Conservation (phyloP, 805 yeast species). For the Komagataella phaffii region DNA sequence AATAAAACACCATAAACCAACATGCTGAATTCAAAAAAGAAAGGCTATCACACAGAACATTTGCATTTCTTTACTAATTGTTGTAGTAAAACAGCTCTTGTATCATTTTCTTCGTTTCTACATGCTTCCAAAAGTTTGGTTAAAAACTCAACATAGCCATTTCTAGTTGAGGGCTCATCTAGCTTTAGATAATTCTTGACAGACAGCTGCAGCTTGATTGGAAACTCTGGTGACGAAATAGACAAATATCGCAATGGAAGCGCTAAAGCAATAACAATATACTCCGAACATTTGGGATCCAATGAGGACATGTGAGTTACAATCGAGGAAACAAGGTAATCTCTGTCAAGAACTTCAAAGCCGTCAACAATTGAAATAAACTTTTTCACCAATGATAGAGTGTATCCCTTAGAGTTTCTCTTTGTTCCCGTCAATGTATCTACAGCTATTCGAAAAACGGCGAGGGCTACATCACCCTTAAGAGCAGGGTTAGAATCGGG, state of each 20-base stretch:
- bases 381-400: constrained; percentile 22
- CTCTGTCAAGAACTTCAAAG: constrained; percentile 58
- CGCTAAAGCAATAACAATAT: constrained; percentile 39
- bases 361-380: constrained; percentile 51
- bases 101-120: background rate
- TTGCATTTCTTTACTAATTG: background rate
- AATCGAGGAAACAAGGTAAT: constrained; percentile 52
- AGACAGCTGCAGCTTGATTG: constrained; percentile 49
- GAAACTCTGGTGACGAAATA: constrained; percentile 28
- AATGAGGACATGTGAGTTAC: constrained; percentile 35
- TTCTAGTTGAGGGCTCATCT: background rate
- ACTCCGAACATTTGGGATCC: constrained; percentile 24
- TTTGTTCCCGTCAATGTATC: constrained; percentile 24
- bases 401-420: constrained; percentile 22
- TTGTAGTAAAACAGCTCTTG: background rate
- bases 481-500: constrained; percentile 76
- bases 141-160: background rate
- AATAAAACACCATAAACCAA: too few relatives aligned
- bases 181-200: constrained; percentile 57
- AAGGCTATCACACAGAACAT: background rate
- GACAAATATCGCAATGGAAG: constrained; percentile 48
- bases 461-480: constrained; percentile 58
- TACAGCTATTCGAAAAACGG: constrained; percentile 58
- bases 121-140: background rate
- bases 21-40: too few relatives aligned